Conservation (phyloP, 129 eudicot genomes). For the Rutidosis leptorrhynchoides region DNA sequence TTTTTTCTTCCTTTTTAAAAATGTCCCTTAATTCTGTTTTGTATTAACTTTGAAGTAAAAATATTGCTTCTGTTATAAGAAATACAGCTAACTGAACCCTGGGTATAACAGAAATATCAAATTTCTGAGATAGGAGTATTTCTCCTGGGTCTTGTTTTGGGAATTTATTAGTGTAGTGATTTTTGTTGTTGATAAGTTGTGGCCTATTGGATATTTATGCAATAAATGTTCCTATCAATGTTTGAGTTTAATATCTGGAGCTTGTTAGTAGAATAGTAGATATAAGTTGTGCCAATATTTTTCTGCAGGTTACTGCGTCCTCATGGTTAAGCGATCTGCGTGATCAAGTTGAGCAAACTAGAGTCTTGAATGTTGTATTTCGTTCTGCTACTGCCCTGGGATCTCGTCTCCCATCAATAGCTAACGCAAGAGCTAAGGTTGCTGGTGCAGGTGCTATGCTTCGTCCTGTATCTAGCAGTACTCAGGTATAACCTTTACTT, state of each 20-base stretch:
- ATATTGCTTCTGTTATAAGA: background rate
- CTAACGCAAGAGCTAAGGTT: conserved; percentile 86
- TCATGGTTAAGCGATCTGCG: conserved; percentile 97
- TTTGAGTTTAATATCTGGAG: background rate
- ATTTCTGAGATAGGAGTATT: background rate
- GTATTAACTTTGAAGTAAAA: background rate
- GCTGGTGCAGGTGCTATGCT: conserved; percentile 96
- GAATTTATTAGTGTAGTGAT: background rate
- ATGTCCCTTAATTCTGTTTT: conserved; percentile 3
- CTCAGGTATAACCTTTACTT: conserved; percentile 49
- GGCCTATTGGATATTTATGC: background rate
- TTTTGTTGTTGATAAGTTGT: background rate
- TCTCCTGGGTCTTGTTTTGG: background rate
- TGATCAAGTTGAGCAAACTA: conserved; percentile 92
- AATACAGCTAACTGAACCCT: background rate
- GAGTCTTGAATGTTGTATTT: conserved; percentile 78
- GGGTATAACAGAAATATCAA: background rate
- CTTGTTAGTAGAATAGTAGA: background rate
- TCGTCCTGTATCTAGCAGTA: conserved; percentile 90
- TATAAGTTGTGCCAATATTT: no score
- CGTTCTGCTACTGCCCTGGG: conserved; percentile 97
- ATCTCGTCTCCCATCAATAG: conserved; percentile 92
- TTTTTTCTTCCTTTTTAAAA: no score
- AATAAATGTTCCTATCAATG: background rate
- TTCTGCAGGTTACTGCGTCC: conserved; percentile 85